phyloP scores from a whole-genome alignment of 2,329 filamentous ascomycete species.

The Pseudocercospora eumusae region DNA sequence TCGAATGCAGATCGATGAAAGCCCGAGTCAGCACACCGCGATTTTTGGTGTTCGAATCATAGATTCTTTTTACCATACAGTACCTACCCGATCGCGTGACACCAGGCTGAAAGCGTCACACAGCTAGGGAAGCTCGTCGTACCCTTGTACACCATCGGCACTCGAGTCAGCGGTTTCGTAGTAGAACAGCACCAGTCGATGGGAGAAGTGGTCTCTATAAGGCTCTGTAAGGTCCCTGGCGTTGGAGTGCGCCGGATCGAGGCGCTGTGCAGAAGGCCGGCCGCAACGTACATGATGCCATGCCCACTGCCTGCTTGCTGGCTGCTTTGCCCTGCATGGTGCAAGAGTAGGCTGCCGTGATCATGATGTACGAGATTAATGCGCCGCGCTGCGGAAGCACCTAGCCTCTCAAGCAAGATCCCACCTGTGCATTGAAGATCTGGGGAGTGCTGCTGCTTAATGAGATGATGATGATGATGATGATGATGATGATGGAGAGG shows the following conservation, averaged over 20 bases:
- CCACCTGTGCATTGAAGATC: slow-evolving; percentile 26
- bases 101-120: slow-evolving; percentile 16
- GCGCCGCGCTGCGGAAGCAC: slow-evolving; percentile 27
- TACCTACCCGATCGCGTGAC: slow-evolving; percentile 28
- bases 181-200: slow-evolving; percentile 2
- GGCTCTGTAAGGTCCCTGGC: slow-evolving; percentile 21
- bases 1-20: background rate
- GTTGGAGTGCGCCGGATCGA: slow-evolving; percentile 20
- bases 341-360: slow-evolving; percentile 28
- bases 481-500: too few species aligned
- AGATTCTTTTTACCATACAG: too few species aligned
- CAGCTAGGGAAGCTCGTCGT: slow-evolving; percentile 22
- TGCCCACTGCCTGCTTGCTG: slow-evolving; percentile 8
- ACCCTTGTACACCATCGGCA: slow-evolving; percentile 19
- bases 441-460: slow-evolving; percentile 22
- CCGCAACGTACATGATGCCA: slow-evolving; percentile 23
- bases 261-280: slow-evolving; percentile 22
- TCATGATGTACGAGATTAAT: slow-evolving; percentile 28
- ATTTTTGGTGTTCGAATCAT: slow-evolving; percentile 10
- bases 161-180: slow-evolving; percentile 14
- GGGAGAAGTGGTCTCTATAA: slow-evolving; percentile 13
- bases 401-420: slow-evolving; percentile 25
- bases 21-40: slow-evolving; percentile 22
- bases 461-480: too few species aligned
- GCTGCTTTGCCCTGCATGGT: slow-evolving; percentile 21